Evolutionary conservation across 352 stramenopile genomes (phyloP), one percentile per base, ranked within the genome.

Genomic region (Globisporangium alternatum): DNA sequence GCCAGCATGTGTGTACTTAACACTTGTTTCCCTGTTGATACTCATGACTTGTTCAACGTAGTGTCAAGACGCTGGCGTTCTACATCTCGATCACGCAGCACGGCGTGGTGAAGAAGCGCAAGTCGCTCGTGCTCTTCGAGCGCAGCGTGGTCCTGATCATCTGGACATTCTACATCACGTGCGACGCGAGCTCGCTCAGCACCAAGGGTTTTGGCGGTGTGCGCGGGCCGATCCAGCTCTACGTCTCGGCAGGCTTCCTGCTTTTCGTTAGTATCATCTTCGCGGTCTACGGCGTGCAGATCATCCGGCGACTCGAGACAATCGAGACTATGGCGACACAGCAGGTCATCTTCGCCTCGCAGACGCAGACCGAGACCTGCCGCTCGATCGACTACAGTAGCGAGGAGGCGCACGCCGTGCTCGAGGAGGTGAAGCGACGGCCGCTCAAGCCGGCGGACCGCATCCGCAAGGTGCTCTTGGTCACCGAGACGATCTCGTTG

Each of bases 41-140:
- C 39, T 45, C 10, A 37, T 37, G 33, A 37, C 35, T 47, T 47
- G 15, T 47, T 17, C 41, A 37, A 25, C 37, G 37, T 37, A 82
- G 75, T 64, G 75, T 89, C 61, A 67, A 87, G 63, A 75, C 78
- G 30, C 63, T 89, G 13, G 65, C 58, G 8, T 89, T 85, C 55
- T 89, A 80, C 78, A 72, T 79, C 31, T 81, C 70, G 5, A 77
- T 89, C 48, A 85, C 86, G 58, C 75, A 86, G 59, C 74, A 76
- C 15, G 78, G 76, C 25, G 71, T 66, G 15, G 69, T 70, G 1
- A 62, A 75, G 48, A 73, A 74, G 47, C 72, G 68, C 17, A 60
- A 58, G 15, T 67, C 55, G 10, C 57, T 83, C 30, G 22, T 52
- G 39, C 67, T 69, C n/a, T 61, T 76, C 6, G 73, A 83, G 57